phyloP scores from a whole-genome alignment of 176 grass and related monocot genomes.

The Triticum aestivum region DNA sequence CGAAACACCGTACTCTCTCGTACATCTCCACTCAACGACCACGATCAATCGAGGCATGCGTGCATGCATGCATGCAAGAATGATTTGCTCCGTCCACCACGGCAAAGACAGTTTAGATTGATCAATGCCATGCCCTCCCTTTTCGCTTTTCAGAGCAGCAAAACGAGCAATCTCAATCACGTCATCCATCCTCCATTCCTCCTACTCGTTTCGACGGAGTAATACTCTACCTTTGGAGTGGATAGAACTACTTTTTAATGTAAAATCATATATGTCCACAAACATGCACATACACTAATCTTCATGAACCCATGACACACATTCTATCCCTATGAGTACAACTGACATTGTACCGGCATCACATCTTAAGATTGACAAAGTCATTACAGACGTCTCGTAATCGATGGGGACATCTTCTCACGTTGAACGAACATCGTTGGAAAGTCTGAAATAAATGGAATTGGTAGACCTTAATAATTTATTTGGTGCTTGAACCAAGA shows the following conservation, averaged over 20 bases:
- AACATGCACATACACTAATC: no score
- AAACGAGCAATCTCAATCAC: neutral
- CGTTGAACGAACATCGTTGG: no score
- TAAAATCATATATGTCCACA: no score
- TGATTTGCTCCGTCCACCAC: neutral
- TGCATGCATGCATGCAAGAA: neutral
- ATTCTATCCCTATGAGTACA: no score
- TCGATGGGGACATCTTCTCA: no score
- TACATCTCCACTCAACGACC: neutral
- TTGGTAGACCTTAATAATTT: neutral
- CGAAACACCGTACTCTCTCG: neutral
- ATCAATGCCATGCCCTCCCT: neutral
- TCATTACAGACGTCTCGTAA: no score
- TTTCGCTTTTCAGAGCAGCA: neutral
- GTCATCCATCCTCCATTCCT: neutral
- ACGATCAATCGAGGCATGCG: neutral
- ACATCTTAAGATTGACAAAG: no score
- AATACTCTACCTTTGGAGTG: no score
- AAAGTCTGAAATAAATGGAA: no score
- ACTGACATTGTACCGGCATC: no score
- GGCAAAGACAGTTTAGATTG: neutral
- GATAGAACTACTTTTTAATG: no score
- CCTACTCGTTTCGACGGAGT: neutral
- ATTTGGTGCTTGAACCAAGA: neutral
- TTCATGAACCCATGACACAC: no score